These are phyloP conservation scores for Odontarrhena argentea DNA, from an alignment of 345 rosid genomes.

Conservation along the genomic window DNA sequence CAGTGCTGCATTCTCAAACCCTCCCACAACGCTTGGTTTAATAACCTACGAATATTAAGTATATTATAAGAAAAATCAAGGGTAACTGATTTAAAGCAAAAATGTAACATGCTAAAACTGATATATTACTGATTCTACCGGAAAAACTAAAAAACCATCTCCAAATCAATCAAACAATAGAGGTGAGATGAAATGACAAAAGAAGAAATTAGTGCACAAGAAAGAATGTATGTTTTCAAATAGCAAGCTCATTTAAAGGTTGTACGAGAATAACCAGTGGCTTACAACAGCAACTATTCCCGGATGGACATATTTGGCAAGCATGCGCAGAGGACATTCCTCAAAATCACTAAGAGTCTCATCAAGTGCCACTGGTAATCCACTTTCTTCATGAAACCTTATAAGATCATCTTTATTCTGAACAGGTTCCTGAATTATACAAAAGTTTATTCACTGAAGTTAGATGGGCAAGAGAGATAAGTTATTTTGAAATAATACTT, in stretches of 20 bases:
- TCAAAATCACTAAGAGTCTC: conserved; percentile 70
- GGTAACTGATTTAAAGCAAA: neutral
- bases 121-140: conserved; percentile 6
- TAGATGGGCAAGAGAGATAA: conserved; percentile 17
- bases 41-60: conserved; percentile 58
- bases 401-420: conserved; percentile 66
- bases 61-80: conserved; percentile 25
- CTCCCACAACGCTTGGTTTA: conserved; percentile 89
- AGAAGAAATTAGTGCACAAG: conserved; percentile 12
- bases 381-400: conserved; percentile 86
- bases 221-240: conserved; percentile 9
- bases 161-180: conserved; percentile 5
- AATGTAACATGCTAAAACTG: conserved; percentile 2
- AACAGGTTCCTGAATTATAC: conserved; percentile 81
- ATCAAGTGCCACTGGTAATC: conserved; percentile 90
- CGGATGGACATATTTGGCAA: conserved; percentile 65
- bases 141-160: conserved; percentile 1
- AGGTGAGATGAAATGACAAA: conserved; percentile 11
- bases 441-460: conserved; percentile 24
- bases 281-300: conserved; percentile 91
- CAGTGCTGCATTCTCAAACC: conserved; percentile 77
- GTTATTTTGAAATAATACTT: conserved; percentile 13
- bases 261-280: conserved; percentile 27
- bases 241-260: conserved; percentile 19
- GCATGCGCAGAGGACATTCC: conserved; percentile 58